Evolutionary conservation across 2,329 filamentous ascomycete genomes (phyloP).

Genomic region (Talaromyces atroroseus): DNA sequence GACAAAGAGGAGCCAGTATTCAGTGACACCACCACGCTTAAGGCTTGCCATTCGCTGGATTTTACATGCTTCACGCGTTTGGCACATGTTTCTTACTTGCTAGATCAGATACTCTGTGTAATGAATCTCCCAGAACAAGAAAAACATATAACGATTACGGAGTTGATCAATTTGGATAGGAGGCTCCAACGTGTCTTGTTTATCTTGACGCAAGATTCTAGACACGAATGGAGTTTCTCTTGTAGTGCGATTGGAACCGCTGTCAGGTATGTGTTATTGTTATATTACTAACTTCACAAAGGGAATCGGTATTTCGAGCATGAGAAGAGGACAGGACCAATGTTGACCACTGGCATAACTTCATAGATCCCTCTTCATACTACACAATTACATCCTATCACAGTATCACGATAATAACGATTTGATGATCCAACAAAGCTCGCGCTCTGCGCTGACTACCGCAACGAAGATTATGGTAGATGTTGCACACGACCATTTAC

Average conservation of each 20-base stretch:
- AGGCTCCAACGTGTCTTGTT: not conserved
- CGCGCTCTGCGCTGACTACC: not conserved
- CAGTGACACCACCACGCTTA: not conserved
- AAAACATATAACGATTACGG: not conserved
- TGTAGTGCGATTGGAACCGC: conserved; percentile 1
- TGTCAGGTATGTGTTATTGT: conserved; percentile 1
- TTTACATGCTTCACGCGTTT: not conserved
- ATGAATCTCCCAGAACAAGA: not conserved
- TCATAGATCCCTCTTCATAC: not conserved
- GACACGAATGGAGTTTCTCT: not conserved
- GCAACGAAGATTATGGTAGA: conserved; percentile 5
- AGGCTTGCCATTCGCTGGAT: not conserved
- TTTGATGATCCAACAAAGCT: not conserved
- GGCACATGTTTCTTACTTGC: not conserved
- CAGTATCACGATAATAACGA: not conserved
- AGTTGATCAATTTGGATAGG: not conserved
- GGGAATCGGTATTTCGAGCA: no score
- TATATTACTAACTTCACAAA: not conserved
- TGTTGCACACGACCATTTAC: conserved; percentile 3
- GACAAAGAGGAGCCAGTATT: not conserved
- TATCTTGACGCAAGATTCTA: not conserved
- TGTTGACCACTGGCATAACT: not conserved
- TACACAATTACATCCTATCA: not conserved
- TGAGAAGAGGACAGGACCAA: not conserved
- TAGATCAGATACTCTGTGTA: not conserved